These are phyloP conservation scores for Pichia cephalocereana DNA, from an alignment of 805 yeast species.

Conservation along the genomic window DNA sequence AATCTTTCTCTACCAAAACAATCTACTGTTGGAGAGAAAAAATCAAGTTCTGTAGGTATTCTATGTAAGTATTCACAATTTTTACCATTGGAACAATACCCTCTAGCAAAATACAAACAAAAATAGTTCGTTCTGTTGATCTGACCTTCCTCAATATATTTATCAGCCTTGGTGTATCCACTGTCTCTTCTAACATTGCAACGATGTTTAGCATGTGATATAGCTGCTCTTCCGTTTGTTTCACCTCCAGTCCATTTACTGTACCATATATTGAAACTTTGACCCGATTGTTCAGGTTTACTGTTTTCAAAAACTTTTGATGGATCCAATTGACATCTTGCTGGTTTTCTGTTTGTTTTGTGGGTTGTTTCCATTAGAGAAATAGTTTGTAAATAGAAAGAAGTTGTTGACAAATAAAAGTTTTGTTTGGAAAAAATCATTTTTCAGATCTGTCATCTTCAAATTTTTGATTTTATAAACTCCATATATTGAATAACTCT, in stretches of 20 bases:
- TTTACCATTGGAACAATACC: slow-evolving; percentile 73
- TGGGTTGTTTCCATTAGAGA: not conserved
- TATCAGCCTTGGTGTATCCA: slow-evolving; percentile 68
- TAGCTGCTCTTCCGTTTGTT: slow-evolving; percentile 30
- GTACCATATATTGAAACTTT: slow-evolving; percentile 80
- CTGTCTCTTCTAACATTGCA: slow-evolving; percentile 55
- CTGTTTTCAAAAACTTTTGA: slow-evolving; percentile 43
- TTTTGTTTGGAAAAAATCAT: no score
- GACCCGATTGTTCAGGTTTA: slow-evolving; percentile 73
- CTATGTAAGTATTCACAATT: slow-evolving; percentile 74
- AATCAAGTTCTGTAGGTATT: slow-evolving; percentile 55
- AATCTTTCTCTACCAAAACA: slow-evolving; percentile 91
- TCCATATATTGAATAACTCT: no score
- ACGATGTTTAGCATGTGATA: slow-evolving; percentile 43
- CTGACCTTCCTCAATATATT: slow-evolving; percentile 23
- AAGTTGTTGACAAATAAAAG: no score
- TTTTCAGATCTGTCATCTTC: no score
- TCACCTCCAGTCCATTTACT: slow-evolving; percentile 83
- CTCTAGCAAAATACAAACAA: slow-evolving; percentile 83
- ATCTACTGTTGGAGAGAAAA: slow-evolving; percentile 56
- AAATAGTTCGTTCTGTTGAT: slow-evolving; percentile 35
- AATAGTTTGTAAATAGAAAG: no score
- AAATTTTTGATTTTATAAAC: no score
- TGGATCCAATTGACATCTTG: slow-evolving; percentile 68
- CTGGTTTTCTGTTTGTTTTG: slow-evolving; percentile 30